Evolutionary conservation across 2,329 filamentous ascomycete genomes (phyloP), one percentile per base, ranked within the genome.

Genomic region (Sarocladium brachiariae): DNA sequence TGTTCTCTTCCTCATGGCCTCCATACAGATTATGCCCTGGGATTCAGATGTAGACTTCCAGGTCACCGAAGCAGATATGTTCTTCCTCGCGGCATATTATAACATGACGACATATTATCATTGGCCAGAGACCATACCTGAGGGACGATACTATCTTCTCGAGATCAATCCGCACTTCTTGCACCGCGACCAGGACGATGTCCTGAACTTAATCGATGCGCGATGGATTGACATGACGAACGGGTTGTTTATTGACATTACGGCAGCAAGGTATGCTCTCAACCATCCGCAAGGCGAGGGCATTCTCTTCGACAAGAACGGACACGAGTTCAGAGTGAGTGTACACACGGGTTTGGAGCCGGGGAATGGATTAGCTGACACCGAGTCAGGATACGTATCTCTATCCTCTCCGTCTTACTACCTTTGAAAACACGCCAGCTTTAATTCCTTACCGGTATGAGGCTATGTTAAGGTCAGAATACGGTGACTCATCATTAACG

Each of bases 1-100:
- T 39, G 13, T 18, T 14, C 24, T 49, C 16, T 16, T 14, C 23
- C 8, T 24, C 14, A 39, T 51, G 23, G 45, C 34, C 43, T 2
- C 38, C 21, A 5, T 25, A 23, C 46, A 84, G 76, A 76, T 86
- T 55, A 77, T 90, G 63, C 86, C 86, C 0, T 89, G 86, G 86
- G 86, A 90, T 63, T 81, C 81, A 65, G 86, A 90, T 62, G 74
- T 89, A 41, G 86, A 91, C 63, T 85, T 87, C 2, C 86, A 90
- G 64, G 78, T 91, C 23, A 80, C 80, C 6, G 79, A 79, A 53
- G 68, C 76, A 21, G 88, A 84, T 39, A 76, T 92, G 51, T 70
- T 74, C 50, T 81, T 79, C 58, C 73, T 92, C 9, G 86, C 78
- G 11, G 72, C 81, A 46, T 76, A 83, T 52, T 77, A 83, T 68